phyloP scores from a whole-genome alignment of 345 rosid genomes.

The Lagerstroemia speciosa region DNA sequence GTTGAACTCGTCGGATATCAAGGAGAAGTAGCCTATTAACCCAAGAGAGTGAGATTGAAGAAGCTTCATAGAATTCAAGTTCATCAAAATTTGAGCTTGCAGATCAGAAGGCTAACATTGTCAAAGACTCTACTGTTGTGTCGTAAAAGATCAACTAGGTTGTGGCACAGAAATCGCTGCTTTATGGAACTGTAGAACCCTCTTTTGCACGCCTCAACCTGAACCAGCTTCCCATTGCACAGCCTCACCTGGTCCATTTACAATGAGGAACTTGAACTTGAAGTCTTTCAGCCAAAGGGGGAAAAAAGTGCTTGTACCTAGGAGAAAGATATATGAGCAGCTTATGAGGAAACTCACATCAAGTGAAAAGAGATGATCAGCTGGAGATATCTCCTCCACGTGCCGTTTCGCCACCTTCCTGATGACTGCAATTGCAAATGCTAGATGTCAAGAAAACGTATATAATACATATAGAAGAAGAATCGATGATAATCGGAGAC shows the following conservation, averaged over 20 bases:
- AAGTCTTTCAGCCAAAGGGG: no score
- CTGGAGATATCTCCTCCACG: conserved; percentile 44
- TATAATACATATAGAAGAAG: neutral
- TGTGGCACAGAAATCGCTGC: conserved; percentile 70
- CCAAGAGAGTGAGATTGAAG: neutral
- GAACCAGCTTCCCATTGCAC: conserved; percentile 86
- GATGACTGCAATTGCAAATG: conserved; percentile 44
- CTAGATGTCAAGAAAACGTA: conserved; percentile 1
- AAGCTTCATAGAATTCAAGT: neutral
- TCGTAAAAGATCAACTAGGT: conserved; percentile 83
- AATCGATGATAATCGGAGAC: neutral
- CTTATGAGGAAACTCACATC: conserved; percentile 44
- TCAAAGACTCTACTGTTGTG: conserved; percentile 90
- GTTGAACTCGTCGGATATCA: no score
- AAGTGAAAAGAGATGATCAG: conserved; percentile 78
- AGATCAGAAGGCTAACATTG: conserved; percentile 32
- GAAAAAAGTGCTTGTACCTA: neutral
- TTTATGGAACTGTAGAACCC: conserved; percentile 75
- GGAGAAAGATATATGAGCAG: neutral
- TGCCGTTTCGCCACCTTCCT: conserved; percentile 47
- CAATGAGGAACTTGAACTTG: neutral
- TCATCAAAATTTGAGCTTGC: neutral
- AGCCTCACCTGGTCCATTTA: conserved; percentile 62
- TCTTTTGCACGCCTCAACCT: conserved; percentile 68
- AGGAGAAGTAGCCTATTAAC: no score